Evolutionary conservation across 208 protist species (phyloP).

Genomic region (Leishmania guyanensis): DNA sequence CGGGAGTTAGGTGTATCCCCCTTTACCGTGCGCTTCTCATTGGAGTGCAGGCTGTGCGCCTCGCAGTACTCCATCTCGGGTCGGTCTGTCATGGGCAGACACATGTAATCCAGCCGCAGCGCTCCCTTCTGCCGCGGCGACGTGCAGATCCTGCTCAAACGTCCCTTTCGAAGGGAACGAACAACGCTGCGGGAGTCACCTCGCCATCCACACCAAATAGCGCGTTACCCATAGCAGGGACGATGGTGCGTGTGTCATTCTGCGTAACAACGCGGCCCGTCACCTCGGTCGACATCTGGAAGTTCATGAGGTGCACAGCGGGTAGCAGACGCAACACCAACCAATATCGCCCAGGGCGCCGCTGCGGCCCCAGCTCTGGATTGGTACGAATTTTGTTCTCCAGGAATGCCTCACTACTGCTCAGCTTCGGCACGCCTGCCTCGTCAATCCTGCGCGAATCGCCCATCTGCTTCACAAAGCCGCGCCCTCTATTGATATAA

Average conservation of each 20-base stretch:
- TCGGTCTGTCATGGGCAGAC: conserved; percentile 20
- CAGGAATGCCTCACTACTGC: conserved; percentile 35
- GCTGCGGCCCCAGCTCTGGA: conserved; percentile 45
- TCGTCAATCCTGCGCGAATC: conserved; percentile 19
- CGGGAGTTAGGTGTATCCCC: conserved; percentile 34
- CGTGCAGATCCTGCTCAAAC: conserved; percentile 29
- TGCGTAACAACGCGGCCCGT: conserved; percentile 50
- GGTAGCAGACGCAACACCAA: conserved; percentile 62
- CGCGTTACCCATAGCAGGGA: conserved; percentile 44
- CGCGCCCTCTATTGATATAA: conserved; percentile 28
- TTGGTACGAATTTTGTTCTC: conserved; percentile 49
- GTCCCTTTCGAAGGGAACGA: conserved; percentile 37
- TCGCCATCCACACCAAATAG: conserved; percentile 34
- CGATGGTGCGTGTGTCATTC: conserved; percentile 39
- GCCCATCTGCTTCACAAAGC: conserved; percentile 41
- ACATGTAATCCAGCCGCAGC: conserved; percentile 47
- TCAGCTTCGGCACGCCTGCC: conserved; percentile 13
- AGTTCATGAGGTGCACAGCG: conserved; percentile 60
- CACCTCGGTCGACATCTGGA: conserved; percentile 46
- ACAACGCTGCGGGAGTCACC: conserved; percentile 30
- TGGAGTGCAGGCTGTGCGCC: conserved; percentile 25
- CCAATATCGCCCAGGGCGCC: conserved; percentile 61
- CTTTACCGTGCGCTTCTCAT: conserved; percentile 18
- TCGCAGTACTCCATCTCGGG: conserved; percentile 30
- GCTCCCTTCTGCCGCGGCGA: conserved; percentile 38